These are phyloP conservation scores for Wickerhamiella domercqiae DNA, from an alignment of 805 yeast genomes.

Conservation along the genomic window DNA sequence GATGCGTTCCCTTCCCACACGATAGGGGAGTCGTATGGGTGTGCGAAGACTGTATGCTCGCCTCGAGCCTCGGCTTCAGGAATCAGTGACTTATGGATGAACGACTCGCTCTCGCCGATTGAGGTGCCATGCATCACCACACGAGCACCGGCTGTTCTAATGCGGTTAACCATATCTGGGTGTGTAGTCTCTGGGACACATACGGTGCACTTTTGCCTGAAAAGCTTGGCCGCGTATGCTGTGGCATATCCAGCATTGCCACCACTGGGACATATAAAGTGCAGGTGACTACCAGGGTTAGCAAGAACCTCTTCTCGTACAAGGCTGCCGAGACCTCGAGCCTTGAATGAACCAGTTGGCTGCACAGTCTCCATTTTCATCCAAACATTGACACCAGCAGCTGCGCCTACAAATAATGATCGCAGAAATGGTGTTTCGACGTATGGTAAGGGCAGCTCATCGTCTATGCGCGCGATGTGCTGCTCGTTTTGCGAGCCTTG, in stretches of 20 bases:
- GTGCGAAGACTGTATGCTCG: slow-evolving; percentile 59
- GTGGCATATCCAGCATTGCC: slow-evolving; percentile 97
- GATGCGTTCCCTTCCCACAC: slow-evolving; percentile 96
- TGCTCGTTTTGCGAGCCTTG: too few relatives aligned
- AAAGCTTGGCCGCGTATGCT: slow-evolving; percentile 69
- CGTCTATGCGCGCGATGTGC: too few relatives aligned
- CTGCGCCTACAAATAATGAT: slow-evolving; percentile 61
- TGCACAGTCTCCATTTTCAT: slow-evolving; percentile 74
- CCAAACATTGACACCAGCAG: slow-evolving; percentile 51
- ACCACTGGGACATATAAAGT: slow-evolving; percentile 78
- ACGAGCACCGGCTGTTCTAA: slow-evolving; percentile 35
- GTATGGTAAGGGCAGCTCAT: slow-evolving; percentile 16
- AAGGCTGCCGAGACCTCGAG: slow-evolving; percentile 90
- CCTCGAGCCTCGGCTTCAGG: slow-evolving; percentile 35
- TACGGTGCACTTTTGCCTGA: slow-evolving; percentile 43
- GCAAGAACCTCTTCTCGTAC: slow-evolving; percentile 36
- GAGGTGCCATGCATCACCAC: slow-evolving; percentile 53
- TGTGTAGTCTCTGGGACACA: slow-evolving; percentile 41
- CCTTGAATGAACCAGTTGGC: slow-evolving; percentile 85
- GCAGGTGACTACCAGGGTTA: slow-evolving; percentile 23
- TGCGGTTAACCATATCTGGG: slow-evolving; percentile 31
- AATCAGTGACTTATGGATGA: slow-evolving; percentile 49
- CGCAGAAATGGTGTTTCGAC: slow-evolving; percentile 59
- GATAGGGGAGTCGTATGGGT: slow-evolving; percentile 84
- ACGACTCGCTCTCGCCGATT: slow-evolving; percentile 68